Base-by-base conservation (phyloP, 495 filamentous ascomycete species). In the Trichoderma orchidacearum region DNA sequence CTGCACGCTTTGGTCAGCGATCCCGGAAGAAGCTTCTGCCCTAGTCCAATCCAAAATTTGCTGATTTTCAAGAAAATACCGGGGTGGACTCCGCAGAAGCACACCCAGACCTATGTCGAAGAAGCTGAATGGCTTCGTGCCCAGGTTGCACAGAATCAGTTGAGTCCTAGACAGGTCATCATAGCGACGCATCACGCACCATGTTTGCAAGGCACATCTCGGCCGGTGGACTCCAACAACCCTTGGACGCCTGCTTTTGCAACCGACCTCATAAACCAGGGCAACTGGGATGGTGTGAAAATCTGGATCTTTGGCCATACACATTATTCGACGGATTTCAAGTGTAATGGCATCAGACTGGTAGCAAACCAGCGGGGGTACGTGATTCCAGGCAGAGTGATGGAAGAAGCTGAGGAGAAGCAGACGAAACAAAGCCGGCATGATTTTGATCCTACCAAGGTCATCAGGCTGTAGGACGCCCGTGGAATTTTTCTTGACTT, bases 161-260 rank as follows among this genome's bases (percentile, higher is more conserved):
- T n/a, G n/a, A n/a, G n/a, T n/a, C 53, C 53, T 61, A 38, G 56
- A 60, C 28, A 63, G 61, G 63, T 80, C n/a, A 45, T 83, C 2
- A 68, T 82, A 1, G 70, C 76, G 15, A 81, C 79, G 2, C 80
- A 82, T 50, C 77, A 83, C 62, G 76, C 77, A 1, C 80, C 80
- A 15, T 72, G 62, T 25, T 59, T 74, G 0, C 34, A 68, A 35
- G 64, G 63, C 3, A 77, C 74, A 0, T 72, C 73, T 3, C 64
- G 66, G 5, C 75, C 77, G 3, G 64, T 71, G 55, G 62, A 81
- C 36, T 61, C 62, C 5, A 53, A 68, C 4, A 78, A 68, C 50
- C 66, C 69, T 12, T 70, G 72, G 70, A 66, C 52, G 3, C 65
- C 63, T 23, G 77, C 76, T 3, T 82, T 82, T 68, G 74, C 63